A percentile compares a stretch with the other conserved stretches of the same genome.
These are phyloP conservation scores for Bjerkandera adusta DNA, from an alignment of 1,284 basidiomycete genomes.

Conservation along the genomic window DNA sequence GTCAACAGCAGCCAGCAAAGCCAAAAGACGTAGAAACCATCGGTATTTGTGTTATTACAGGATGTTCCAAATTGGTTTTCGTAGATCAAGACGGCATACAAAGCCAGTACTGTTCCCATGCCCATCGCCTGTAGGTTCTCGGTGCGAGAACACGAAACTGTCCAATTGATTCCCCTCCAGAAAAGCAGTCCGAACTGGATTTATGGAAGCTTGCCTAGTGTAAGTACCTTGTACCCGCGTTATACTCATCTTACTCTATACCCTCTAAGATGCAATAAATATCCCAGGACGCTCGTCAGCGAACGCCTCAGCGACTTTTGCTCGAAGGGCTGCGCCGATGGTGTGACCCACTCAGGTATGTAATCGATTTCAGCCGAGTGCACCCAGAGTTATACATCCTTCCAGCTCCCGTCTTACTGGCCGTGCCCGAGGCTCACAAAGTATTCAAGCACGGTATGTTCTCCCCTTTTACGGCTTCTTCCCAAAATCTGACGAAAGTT, in stretches of 20 bases:
- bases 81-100: constrained; percentile 11
- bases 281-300: not conserved
- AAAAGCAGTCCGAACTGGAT: constrained; percentile 1
- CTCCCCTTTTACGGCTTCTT: not conserved
- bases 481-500: not conserved
- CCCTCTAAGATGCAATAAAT: too few relatives aligned
- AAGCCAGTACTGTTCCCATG: constrained; percentile 20
- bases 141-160: not conserved
- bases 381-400: not conserved
- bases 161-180: not conserved
- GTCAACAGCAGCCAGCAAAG: constrained; percentile 1
- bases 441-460: not conserved
- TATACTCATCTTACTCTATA: too few relatives aligned
- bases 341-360: not conserved
- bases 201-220: constrained; percentile 19
- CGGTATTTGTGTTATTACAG: constrained; percentile 9
- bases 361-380: not conserved
- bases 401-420: not conserved
- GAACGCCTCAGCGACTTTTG: constrained; percentile 6
- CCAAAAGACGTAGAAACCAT: not conserved
- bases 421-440: not conserved
- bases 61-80: constrained; percentile 16
- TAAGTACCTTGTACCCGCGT: too few relatives aligned
- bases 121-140: constrained; percentile 18
- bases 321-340: not conserved